These are phyloP conservation scores for Xylaria longipes DNA, from an alignment of 495 filamentous ascomycete species.

Conservation along the genomic window DNA sequence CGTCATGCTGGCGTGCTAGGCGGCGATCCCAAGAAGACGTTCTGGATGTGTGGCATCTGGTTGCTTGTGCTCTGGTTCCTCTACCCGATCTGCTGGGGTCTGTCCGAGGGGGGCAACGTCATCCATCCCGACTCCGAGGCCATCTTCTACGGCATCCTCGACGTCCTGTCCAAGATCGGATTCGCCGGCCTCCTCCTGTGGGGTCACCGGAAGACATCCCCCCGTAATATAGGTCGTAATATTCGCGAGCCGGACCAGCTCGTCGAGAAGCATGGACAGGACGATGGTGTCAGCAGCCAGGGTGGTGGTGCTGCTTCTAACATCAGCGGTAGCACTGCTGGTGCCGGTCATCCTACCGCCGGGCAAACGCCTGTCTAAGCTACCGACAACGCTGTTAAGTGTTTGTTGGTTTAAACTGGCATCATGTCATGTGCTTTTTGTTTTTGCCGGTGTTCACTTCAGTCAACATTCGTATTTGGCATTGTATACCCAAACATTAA, in stretches of 20 bases:
- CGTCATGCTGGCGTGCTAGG: slow-evolving; percentile 61
- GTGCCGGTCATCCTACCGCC: slow-evolving; percentile 12
- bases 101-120: slow-evolving; percentile 71
- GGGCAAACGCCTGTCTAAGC: not conserved
- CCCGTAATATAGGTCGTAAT: slow-evolving; percentile 53
- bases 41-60: slow-evolving; percentile 58
- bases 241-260: slow-evolving; percentile 36
- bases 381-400: too few relatives aligned
- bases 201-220: slow-evolving; percentile 63
- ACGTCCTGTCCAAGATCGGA: slow-evolving; percentile 65
- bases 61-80: slow-evolving; percentile 64
- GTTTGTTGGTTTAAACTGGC: not conserved
- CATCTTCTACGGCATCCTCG: slow-evolving; percentile 74
- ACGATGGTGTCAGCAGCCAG: not conserved
- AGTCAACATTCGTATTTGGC: not conserved
- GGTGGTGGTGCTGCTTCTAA: not conserved
- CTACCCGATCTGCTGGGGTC: slow-evolving; percentile 74
- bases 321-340: slow-evolving; percentile 10
- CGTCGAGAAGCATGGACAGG: slow-evolving; percentile 22
- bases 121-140: slow-evolving; percentile 67
- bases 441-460: not conserved
- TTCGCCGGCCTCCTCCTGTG: slow-evolving; percentile 57
- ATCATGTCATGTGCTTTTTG: not conserved
- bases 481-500: not conserved
- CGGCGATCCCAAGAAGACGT: slow-evolving; percentile 54